Conservation (phyloP, 495 filamentous ascomycete genomes). For the Sphaerosporella brunnea region DNA sequence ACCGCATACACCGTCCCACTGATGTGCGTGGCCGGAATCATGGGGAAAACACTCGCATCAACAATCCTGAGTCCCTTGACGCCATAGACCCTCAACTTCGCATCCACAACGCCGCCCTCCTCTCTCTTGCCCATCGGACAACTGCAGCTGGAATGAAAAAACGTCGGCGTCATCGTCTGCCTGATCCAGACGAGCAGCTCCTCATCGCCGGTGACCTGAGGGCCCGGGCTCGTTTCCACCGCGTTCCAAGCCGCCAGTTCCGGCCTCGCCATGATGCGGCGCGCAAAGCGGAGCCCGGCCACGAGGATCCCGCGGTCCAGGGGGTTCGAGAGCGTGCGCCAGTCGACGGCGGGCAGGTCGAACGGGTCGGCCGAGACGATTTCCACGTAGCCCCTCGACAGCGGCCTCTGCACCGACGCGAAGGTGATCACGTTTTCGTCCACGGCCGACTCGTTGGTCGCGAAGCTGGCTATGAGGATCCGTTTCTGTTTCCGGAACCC, state of each 20-base stretch:
- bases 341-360: constrained; percentile 25
- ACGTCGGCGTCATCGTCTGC: background rate
- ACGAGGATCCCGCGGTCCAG: constrained; percentile 13
- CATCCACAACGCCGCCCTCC: constrained; percentile 33
- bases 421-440: background rate
- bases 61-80: constrained; percentile 36
- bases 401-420: constrained; percentile 1
- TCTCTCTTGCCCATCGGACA: constrained; percentile 35
- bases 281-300: background rate
- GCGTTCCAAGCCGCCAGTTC: background rate
- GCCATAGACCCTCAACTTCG: constrained; percentile 32
- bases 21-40: constrained; percentile 35
- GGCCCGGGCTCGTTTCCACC: background rate
- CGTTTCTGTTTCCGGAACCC: constrained; percentile 23
- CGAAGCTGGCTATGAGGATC: background rate
- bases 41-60: constrained; percentile 36
- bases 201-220: background rate
- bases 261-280: background rate
- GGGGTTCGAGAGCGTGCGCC: constrained; percentile 27
- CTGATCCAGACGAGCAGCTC: background rate
- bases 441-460: background rate
- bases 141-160: constrained; percentile 36
- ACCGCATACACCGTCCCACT: constrained; percentile 37
- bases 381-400: constrained; percentile 24
- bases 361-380: constrained; percentile 27